Evolutionary conservation across 2,329 filamentous ascomycete genomes (phyloP).

Genomic region (Aspergillus hortae): DNA sequence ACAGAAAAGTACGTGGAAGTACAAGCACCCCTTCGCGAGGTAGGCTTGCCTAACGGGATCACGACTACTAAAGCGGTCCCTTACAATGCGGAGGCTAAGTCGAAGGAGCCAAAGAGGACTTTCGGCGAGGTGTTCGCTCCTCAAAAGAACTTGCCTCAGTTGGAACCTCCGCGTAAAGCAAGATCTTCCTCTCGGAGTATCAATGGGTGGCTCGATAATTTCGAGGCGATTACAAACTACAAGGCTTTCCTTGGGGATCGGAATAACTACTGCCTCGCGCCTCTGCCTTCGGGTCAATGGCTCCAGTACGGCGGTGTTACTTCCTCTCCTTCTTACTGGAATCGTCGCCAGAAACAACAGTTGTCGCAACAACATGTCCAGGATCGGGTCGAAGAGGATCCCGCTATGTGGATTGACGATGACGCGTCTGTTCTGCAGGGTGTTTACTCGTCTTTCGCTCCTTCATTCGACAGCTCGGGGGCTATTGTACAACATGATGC

Average conservation of each 20-base stretch:
- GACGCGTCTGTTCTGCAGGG: slow-evolving; percentile 38
- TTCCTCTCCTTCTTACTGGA: slow-evolving; percentile 37
- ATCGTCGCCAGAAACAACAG: slow-evolving; percentile 33
- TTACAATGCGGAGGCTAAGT: slow-evolving; percentile 32
- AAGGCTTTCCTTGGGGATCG: slow-evolving; percentile 33
- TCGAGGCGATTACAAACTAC: slow-evolving; percentile 36
- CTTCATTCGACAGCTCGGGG: slow-evolving; percentile 43
- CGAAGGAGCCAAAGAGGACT: slow-evolving; percentile 33
- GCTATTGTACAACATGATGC: slow-evolving; percentile 41
- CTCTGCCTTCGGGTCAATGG: slow-evolving; percentile 41
- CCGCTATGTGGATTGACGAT: slow-evolving; percentile 27
- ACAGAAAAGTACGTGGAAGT: slow-evolving; percentile 37
- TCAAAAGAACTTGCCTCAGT: slow-evolving; percentile 32
- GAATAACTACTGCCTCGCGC: slow-evolving; percentile 39
- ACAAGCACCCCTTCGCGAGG: slow-evolving; percentile 56
- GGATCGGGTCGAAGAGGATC: slow-evolving; percentile 24
- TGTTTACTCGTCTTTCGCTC: slow-evolving; percentile 49
- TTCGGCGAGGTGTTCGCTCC: slow-evolving; percentile 46
- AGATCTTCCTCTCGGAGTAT: slow-evolving; percentile 30
- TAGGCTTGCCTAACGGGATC: slow-evolving; percentile 70
- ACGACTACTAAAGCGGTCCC: slow-evolving; percentile 65
- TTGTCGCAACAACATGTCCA: slow-evolving; percentile 19
- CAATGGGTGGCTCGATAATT: slow-evolving; percentile 39
- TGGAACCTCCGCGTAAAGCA: slow-evolving; percentile 40
- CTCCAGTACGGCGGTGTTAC: slow-evolving; percentile 40